Evolutionary conservation across 805 yeast species (phyloP).

Genomic region (Candida xyloterini): DNA sequence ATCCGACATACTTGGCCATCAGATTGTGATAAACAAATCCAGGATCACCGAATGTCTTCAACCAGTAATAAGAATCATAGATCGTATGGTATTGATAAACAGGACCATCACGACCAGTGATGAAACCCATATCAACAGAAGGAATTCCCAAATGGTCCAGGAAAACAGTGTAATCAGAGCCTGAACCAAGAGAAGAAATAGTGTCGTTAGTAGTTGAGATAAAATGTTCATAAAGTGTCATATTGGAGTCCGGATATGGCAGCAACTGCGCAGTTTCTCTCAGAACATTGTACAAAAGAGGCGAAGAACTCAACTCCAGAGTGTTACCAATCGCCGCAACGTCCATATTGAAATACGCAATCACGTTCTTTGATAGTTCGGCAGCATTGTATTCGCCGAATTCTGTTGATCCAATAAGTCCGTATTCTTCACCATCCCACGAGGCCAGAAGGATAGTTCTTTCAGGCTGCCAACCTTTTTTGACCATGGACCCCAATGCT

Average conservation of each 20-base stretch:
- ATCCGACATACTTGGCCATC: constrained; percentile 51
- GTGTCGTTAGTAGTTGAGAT: constrained; percentile 27
- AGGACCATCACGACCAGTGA: constrained; percentile 42
- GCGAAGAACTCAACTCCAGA: constrained; percentile 54
- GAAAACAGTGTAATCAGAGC: constrained; percentile 66
- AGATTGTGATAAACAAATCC: constrained; percentile 58
- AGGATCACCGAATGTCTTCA: constrained; percentile 60
- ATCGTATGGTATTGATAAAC: constrained; percentile 76
- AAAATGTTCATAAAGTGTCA: constrained; percentile 37
- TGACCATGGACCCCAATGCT: constrained; percentile 48
- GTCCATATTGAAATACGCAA: constrained; percentile 71
- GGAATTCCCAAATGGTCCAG: constrained; percentile 59
- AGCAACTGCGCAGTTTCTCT: constrained; percentile 43
- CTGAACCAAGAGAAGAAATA: constrained; percentile 58
- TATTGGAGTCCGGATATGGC: constrained; percentile 40
- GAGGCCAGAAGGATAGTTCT: constrained; percentile 68
- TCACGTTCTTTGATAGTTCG: constrained; percentile 44
- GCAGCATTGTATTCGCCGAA: constrained; percentile 61
- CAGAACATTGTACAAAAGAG: constrained; percentile 50
- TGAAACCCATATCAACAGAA: constrained; percentile 59
- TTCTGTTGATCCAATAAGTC: constrained; percentile 73
- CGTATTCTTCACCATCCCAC: constrained; percentile 83
- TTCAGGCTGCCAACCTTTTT: constrained; percentile 68
- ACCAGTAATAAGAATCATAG: constrained; percentile 72
- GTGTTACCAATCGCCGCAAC: constrained; percentile 57